Evolutionary conservation across 108 stramenopile genomes (phyloP).

Genomic region (Skeletonema menzelii): DNA sequence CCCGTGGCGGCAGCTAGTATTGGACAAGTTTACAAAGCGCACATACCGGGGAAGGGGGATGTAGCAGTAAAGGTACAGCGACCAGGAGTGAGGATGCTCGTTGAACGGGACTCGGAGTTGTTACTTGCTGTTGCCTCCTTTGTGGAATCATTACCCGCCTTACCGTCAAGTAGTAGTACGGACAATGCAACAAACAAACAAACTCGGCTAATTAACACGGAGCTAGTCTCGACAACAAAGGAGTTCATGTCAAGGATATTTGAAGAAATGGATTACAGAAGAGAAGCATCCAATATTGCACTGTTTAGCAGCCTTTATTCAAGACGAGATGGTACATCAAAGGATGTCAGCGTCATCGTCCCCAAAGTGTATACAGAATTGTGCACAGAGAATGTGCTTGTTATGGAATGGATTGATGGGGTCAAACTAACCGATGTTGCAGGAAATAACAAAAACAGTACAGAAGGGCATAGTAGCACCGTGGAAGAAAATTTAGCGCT

Average conservation of each 20-base stretch:
- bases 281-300: slow-evolving; percentile 49
- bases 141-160: slow-evolving; percentile 60
- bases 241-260: slow-evolving; percentile 80
- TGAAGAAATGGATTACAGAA: slow-evolving; percentile 63
- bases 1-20: slow-evolving; percentile 46
- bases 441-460: background rate
- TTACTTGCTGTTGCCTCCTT: slow-evolving; percentile 45
- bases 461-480: slow-evolving; percentile 2
- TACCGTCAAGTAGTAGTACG: background rate
- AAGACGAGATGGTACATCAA: slow-evolving; percentile 20
- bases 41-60: slow-evolving; percentile 43
- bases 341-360: slow-evolving; percentile 51
- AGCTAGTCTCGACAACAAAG: slow-evolving; percentile 52
- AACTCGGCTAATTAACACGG: slow-evolving; percentile 51
- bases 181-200: background rate
- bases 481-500: slow-evolving; percentile 60
- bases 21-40: slow-evolving; percentile 56
- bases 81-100: slow-evolving; percentile 54
- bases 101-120: slow-evolving; percentile 56
- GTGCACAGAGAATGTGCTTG: slow-evolving; percentile 64
- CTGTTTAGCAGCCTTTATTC: slow-evolving; percentile 63
- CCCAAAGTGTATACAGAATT: slow-evolving; percentile 53
- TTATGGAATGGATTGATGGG: slow-evolving; percentile 74
- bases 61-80: slow-evolving; percentile 79
- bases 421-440: slow-evolving; percentile 51